Conservation (phyloP, 768 basidiomycete species). For the Termitomyces sp. region DNA sequence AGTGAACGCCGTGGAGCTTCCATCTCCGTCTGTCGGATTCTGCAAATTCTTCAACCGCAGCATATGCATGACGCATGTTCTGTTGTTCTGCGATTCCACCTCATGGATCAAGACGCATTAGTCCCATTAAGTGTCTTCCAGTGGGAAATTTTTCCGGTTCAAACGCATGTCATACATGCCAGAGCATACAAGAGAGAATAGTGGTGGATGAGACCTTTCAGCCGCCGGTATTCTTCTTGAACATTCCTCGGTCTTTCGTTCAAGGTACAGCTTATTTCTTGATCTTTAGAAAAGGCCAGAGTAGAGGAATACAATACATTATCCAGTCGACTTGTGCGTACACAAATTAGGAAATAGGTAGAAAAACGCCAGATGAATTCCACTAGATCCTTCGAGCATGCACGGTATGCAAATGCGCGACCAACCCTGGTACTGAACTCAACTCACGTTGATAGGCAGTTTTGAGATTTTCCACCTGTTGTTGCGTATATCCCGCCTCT, state of each 20-base stretch:
- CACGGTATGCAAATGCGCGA: slow-evolving; percentile 43
- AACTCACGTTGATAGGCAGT: slow-evolving; percentile 42
- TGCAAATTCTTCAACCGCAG: neutral
- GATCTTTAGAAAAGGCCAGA: too few species aligned
- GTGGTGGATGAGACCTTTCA: too few species aligned
- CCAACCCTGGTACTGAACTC: slow-evolving; percentile 37
- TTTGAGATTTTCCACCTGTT: slow-evolving; percentile 33
- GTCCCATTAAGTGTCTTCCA: too few species aligned
- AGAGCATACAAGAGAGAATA: too few species aligned
- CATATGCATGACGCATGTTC: neutral
- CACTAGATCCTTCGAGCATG: slow-evolving; percentile 25
- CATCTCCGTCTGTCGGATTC: neutral
- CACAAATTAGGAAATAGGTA: too few species aligned
- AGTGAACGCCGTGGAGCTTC: neutral
- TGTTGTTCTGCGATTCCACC: neutral
- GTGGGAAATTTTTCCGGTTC: too few species aligned
- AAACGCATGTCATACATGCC: too few species aligned
- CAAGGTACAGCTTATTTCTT: too few species aligned
- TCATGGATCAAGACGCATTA: neutral
- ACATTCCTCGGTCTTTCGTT: too few species aligned
- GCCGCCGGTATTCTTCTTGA: too few species aligned
- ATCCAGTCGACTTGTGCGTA: neutral
- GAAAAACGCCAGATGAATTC: neutral
- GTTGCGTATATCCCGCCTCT: slow-evolving; percentile 29
- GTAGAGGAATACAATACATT: neutral